Conservation (phyloP, 2,329 filamentous ascomycete species). For the Scytalidium sp. region DNA sequence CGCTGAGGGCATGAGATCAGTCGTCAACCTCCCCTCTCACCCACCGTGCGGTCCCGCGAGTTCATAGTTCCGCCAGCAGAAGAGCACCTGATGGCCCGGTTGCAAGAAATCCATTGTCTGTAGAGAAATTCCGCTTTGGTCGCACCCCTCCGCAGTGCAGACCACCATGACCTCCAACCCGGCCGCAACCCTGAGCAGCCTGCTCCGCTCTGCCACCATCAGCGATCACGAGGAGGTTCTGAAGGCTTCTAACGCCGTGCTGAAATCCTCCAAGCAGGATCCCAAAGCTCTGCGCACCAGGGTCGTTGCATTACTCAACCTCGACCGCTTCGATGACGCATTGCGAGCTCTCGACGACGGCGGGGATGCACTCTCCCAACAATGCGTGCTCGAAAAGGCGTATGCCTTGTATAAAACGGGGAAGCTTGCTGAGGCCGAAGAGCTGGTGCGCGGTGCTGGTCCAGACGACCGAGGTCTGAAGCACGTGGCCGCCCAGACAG, state of each 20-base stretch:
- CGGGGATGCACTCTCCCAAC: constrained; percentile 56
- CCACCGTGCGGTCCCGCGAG: neutral
- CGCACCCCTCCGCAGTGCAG: neutral
- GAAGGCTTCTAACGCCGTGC: constrained; percentile 56
- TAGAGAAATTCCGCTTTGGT: neutral
- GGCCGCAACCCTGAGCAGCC: constrained; percentile 25
- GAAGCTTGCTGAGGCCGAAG: constrained; percentile 60
- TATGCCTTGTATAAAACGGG: constrained; percentile 85
- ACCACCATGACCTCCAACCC: constrained; percentile 27
- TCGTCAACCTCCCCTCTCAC: neutral
- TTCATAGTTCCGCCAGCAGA: neutral
- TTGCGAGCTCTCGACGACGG: constrained; percentile 64
- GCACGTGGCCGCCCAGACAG: constrained; percentile 62
- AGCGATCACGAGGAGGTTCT: constrained; percentile 74
- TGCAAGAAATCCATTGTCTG: neutral
- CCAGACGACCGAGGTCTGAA: constrained; percentile 20
- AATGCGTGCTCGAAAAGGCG: constrained; percentile 66
- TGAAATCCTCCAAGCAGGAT: constrained; percentile 58
- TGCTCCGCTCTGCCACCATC: constrained; percentile 52
- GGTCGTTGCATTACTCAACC: constrained; percentile 72
- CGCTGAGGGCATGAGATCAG: neutral
- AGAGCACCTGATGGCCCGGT: neutral
- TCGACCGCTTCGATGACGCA: constrained; percentile 80
- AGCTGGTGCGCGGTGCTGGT: constrained; percentile 19
- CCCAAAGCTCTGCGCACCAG: constrained; percentile 64